These are phyloP conservation scores for Botrytis squamosa DNA, from an alignment of 2,329 filamentous ascomycete genomes.

Conservation along the genomic window DNA sequence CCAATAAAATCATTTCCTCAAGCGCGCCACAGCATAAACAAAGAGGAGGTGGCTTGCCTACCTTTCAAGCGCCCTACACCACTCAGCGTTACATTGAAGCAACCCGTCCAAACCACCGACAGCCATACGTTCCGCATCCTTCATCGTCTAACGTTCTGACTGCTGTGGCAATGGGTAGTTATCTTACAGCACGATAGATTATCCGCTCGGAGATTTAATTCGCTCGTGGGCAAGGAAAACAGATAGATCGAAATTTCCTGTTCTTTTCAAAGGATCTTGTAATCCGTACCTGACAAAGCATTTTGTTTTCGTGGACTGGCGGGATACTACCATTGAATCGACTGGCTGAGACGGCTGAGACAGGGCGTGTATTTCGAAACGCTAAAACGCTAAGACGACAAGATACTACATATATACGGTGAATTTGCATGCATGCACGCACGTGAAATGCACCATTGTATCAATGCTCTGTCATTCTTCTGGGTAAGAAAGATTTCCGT, in stretches of 20 bases:
- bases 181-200: not conserved
- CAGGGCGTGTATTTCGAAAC: not conserved
- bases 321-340: not conserved
- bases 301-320: not conserved
- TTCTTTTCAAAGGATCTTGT: not conserved
- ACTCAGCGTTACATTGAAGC: not conserved
- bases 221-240: not conserved
- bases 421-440: not conserved
- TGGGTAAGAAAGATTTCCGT: not conserved
- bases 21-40: not conserved
- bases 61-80: not conserved
- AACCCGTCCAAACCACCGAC: not conserved
- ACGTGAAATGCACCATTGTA: not conserved
- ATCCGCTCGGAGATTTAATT: not conserved
- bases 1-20: not conserved
- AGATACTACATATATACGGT: constrained; percentile 11
- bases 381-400: not conserved
- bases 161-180: not conserved
- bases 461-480: not conserved
- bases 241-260: not conserved
- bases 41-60: constrained; percentile 2
- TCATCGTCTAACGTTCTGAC: not conserved
- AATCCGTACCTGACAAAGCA: not conserved
- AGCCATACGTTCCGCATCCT: not conserved
- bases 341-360: not conserved